Conservation (phyloP, 2,329 filamentous ascomycete genomes). For the Chrysoporthe deuterocubensis region DNA sequence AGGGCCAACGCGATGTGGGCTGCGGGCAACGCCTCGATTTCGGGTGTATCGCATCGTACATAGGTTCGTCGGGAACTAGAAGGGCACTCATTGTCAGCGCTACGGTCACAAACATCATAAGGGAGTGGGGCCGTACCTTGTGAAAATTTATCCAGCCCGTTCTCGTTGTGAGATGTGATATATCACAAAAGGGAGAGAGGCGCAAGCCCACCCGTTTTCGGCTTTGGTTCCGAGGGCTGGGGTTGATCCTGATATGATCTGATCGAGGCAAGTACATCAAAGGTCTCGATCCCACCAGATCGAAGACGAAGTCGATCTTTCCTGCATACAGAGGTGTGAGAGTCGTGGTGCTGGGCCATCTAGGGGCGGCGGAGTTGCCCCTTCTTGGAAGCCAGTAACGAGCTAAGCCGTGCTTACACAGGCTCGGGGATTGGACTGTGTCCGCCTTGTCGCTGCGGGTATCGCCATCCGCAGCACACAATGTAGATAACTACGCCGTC, state of each 20-base stretch:
- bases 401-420: slow-evolving; percentile 8
- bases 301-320: slow-evolving; percentile 22
- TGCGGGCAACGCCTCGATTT: neutral
- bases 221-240: slow-evolving; percentile 25
- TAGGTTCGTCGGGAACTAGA: neutral
- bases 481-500: slow-evolving; percentile 12
- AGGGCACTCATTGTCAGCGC: slow-evolving; percentile 18
- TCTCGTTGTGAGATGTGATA: slow-evolving; percentile 27
- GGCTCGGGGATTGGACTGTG: neutral
- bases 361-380: slow-evolving; percentile 13
- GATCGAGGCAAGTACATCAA: slow-evolving; percentile 19
- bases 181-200: slow-evolving; percentile 19
- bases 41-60: neutral
- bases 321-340: slow-evolving; percentile 9
- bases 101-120: slow-evolving; percentile 23
- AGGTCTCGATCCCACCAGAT: slow-evolving; percentile 23
- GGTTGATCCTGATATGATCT: slow-evolving; percentile 9
- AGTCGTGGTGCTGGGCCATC: neutral
- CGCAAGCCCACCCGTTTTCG: slow-evolving; percentile 20
- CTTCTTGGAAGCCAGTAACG: slow-evolving; percentile 13
- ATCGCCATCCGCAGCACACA: slow-evolving; percentile 16
- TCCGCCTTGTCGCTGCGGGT: slow-evolving; percentile 1
- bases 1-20: neutral
- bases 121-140: neutral
- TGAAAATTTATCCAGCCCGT: slow-evolving; percentile 12